Percentiles rank a stretch among this genome's conserved stretches.
These are phyloP conservation scores for Rubia peregrina DNA, from an alignment of 305 asterid genomes.

Conservation along the genomic window DNA sequence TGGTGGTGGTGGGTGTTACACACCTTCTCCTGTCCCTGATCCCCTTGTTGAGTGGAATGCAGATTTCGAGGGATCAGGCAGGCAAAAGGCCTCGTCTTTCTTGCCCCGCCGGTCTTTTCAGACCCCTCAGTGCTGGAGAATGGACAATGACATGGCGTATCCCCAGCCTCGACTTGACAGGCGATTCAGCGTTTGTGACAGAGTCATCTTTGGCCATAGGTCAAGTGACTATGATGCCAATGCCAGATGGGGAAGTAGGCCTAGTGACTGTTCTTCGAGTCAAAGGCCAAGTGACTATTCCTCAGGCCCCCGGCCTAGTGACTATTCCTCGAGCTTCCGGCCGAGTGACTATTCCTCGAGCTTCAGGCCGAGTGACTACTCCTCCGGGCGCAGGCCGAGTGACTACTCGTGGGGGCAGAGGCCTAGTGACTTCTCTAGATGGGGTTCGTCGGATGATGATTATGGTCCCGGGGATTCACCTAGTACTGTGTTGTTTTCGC, in stretches of 20 bases:
- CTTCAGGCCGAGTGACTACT: slow-evolving; percentile 52
- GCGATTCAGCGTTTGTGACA: slow-evolving; percentile 79
- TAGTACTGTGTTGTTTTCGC: slow-evolving; percentile 67
- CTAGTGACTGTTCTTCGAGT: slow-evolving; percentile 37
- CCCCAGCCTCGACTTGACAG: slow-evolving; percentile 76
- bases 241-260: slow-evolving; percentile 40
- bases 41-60: slow-evolving; percentile 91
- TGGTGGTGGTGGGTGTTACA: slow-evolving; percentile 50
- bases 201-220: slow-evolving; percentile 70
- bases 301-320: slow-evolving; percentile 45
- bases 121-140: slow-evolving; percentile 66
- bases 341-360: slow-evolving; percentile 46
- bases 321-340: slow-evolving; percentile 42
- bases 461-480: slow-evolving; percentile 80
- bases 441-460: slow-evolving; percentile 96
- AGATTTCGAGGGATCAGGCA: slow-evolving; percentile 75
- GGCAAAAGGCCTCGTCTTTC: slow-evolving; percentile 70
- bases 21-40: slow-evolving; percentile 85
- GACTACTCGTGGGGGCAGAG: slow-evolving; percentile 95
- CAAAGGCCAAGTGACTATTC: slow-evolving; percentile 68
- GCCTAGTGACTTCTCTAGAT: slow-evolving; percentile 86
- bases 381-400: slow-evolving; percentile 60
- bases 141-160: slow-evolving; percentile 55
- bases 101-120: slow-evolving; percentile 88
- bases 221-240: slow-evolving; percentile 59